Percentiles rank a stretch among this genome's conserved stretches.
phyloP scores from a whole-genome alignment of 352 stramenopile species.

The Globisporangium polare region DNA sequence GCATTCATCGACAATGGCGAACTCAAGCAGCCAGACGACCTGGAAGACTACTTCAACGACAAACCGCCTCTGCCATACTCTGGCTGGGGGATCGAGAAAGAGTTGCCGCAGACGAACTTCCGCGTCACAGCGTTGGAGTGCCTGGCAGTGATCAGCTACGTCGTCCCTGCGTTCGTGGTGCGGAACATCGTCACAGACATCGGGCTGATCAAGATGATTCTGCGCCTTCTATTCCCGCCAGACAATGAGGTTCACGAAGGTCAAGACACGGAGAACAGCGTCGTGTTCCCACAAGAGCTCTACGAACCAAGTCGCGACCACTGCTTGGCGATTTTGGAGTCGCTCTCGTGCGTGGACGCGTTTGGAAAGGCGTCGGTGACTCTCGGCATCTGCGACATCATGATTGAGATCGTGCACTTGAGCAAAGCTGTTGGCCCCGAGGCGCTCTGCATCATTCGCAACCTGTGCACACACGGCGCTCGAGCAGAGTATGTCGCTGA shows the following conservation, averaged over 20 bases:
- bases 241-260: slow-evolving; percentile 75
- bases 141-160: slow-evolving; percentile 48
- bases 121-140: slow-evolving; percentile 66
- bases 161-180: slow-evolving; percentile 58
- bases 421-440: slow-evolving; percentile 50
- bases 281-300: slow-evolving; percentile 52
- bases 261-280: slow-evolving; percentile 40
- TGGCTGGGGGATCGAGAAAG: slow-evolving; percentile 50
- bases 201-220: slow-evolving; percentile 66
- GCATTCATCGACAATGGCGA: slow-evolving; percentile 75
- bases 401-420: slow-evolving; percentile 73
- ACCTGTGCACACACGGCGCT: slow-evolving; percentile 51
- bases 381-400: slow-evolving; percentile 69
- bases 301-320: slow-evolving; percentile 62
- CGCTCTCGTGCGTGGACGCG: slow-evolving; percentile 47
- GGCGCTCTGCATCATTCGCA: slow-evolving; percentile 57
- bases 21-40: slow-evolving; percentile 29
- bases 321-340: slow-evolving; percentile 51
- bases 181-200: slow-evolving; percentile 46
- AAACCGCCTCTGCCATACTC: slow-evolving; percentile 42
- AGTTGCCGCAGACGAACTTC: slow-evolving; percentile 43
- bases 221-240: slow-evolving; percentile 69
- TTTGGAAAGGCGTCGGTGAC: slow-evolving; percentile 51
- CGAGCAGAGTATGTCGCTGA: slow-evolving; percentile 44
- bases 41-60: slow-evolving; percentile 24